Evolutionary conservation across 106 monocot genomes (phyloP).

Genomic region (Vanilla planifolia): DNA sequence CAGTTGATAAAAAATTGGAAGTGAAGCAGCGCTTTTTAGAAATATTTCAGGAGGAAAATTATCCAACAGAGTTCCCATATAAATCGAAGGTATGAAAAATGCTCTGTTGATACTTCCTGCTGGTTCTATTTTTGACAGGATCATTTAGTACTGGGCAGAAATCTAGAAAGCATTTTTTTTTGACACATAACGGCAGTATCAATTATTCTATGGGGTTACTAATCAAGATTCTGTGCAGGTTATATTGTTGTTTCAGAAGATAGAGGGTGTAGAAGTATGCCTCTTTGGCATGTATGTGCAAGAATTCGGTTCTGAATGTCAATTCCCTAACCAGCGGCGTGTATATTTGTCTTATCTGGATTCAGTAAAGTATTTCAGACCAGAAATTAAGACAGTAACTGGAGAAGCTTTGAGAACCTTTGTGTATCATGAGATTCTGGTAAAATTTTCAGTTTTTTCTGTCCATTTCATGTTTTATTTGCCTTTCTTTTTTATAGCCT

Average conservation of each 20-base stretch:
- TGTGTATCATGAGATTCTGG: constrained; percentile 97
- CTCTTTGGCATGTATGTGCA: constrained; percentile 97
- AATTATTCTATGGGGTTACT: not conserved
- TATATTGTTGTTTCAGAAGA: constrained; percentile 84
- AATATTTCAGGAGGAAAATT: constrained; percentile 90
- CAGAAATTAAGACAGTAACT: constrained; percentile 68
- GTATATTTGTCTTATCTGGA: constrained; percentile 91
- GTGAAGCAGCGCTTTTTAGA: constrained; percentile 84
- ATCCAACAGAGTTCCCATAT: constrained; percentile 83
- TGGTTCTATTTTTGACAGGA: not conserved
- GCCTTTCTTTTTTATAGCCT: not conserved
- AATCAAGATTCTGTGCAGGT: constrained; percentile 38
- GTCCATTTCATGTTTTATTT: not conserved
- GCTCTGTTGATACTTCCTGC: not conserved
- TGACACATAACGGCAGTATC: not conserved
- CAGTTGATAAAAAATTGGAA: constrained; percentile 91
- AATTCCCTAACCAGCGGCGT: constrained; percentile 76
- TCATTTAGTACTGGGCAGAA: not conserved
- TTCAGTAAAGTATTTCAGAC: constrained; percentile 91
- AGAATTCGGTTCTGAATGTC: constrained; percentile 84
- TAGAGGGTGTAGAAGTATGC: constrained; percentile 95
- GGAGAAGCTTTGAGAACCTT: constrained; percentile 86
- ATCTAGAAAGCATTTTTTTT: not conserved
- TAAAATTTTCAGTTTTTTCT: constrained; percentile 5
- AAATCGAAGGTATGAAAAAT: constrained; percentile 68